A percentile compares a stretch with the other conserved stretches of the same genome.
These are phyloP conservation scores for Lecanicillium sp. DNA, from an alignment of 2,329 filamentous ascomycete species.

Conservation along the genomic window DNA sequence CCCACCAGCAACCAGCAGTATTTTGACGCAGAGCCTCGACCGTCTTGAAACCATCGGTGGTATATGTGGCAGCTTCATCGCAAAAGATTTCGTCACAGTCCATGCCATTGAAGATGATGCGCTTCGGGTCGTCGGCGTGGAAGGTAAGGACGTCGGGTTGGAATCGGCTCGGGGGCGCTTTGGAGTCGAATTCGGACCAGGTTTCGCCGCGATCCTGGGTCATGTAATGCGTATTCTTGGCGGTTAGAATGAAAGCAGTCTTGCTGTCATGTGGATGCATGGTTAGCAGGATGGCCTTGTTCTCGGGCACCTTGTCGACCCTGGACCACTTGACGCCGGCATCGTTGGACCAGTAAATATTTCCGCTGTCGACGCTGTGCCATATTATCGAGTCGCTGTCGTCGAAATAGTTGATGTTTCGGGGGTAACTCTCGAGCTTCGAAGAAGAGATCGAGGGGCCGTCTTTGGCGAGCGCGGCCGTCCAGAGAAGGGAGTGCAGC, in stretches of 20 bases:
- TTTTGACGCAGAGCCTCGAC: slow-evolving; percentile 60
- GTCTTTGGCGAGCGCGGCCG: slow-evolving; percentile 48
- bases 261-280: slow-evolving; percentile 74
- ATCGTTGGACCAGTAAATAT: slow-evolving; percentile 72
- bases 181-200: slow-evolving; percentile 69
- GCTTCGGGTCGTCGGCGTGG: slow-evolving; percentile 75
- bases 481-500: slow-evolving; percentile 42
- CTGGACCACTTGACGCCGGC: slow-evolving; percentile 72
- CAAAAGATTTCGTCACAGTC: slow-evolving; percentile 61
- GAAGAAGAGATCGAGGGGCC: slow-evolving; percentile 60
- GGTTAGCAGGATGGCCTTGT: slow-evolving; percentile 55
- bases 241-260: slow-evolving; percentile 74
- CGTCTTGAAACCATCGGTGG: slow-evolving; percentile 75
- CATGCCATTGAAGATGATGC: slow-evolving; percentile 78
- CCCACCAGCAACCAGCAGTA: slow-evolving; percentile 80
- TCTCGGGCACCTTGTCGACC: slow-evolving; percentile 58
- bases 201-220: slow-evolving; percentile 77
- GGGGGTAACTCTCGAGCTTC: slow-evolving; percentile 60
- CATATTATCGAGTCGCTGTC: slow-evolving; percentile 78
- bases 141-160: slow-evolving; percentile 57
- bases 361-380: slow-evolving; percentile 57
- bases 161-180: slow-evolving; percentile 50
- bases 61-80: slow-evolving; percentile 63
- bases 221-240: slow-evolving; percentile 66
- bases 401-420: slow-evolving; percentile 80